Evolutionary conservation across 805 yeast genomes (phyloP), one percentile per base, ranked within the genome.

Genomic region (Hanseniaspora nectarophila): DNA sequence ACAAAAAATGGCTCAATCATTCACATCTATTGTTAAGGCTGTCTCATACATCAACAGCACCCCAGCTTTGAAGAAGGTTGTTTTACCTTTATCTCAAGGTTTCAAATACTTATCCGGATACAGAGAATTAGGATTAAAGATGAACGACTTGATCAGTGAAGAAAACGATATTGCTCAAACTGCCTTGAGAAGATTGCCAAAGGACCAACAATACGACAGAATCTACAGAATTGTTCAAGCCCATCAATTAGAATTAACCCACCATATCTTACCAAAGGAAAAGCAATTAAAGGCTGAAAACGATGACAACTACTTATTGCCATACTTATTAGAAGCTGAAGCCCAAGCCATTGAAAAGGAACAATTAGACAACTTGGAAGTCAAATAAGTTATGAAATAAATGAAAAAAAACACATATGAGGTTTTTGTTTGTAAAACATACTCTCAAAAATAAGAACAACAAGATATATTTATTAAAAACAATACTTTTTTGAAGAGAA

Each of bases 311-410:
- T 89, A 88, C 73, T 75, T 92, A 65, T 70, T 85, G 55, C 97
- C 96, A 60, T 85, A 84, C 73, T 73, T 92, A 56, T 77, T 89
- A 64, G 97, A 92, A 75, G 94, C 90, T 56, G 97, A 92, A 74
- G 86, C 85, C 62, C 97, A 86, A 70, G 82, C 81, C 46, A 74
- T 76, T 58, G 98, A 92, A 75, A 87, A 82, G 72, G 81, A 76
- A 56, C 92, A 82, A 65, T 80, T 92, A 65, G 95, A 92, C 76
- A 83, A 85, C 76, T 74, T 86, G 60, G 71, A 62, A 53, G 70
- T 73, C 54, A 54, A 61, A 47, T 60, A 58, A 52, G 21, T 26
- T 8, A 21, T 16, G 21, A 6, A 16, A 6, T 16, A 12, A 8
- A 18, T 20, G 16, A n/a, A n/a, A n/a, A n/a, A n/a, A n/a, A n/a